A percentile compares a stretch with the other conserved stretches of the same genome.
These are phyloP conservation scores for Solanum virginianum DNA, from an alignment of 257 asterid species.

Conservation along the genomic window DNA sequence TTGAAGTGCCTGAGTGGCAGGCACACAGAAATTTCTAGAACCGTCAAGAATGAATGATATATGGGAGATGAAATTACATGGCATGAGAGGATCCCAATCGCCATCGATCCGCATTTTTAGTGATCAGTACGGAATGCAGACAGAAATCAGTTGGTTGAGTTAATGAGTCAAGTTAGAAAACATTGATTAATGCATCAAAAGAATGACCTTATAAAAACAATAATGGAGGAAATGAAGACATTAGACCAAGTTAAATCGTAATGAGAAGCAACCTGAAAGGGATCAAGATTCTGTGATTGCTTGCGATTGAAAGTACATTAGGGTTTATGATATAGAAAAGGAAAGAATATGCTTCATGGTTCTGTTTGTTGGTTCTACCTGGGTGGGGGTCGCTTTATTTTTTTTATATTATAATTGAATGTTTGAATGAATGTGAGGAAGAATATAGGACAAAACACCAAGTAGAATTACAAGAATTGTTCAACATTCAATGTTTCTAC, in stretches of 20 bases:
- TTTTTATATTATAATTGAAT: not conserved
- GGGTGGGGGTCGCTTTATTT: not conserved
- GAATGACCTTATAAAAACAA: not conserved
- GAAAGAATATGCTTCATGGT: conserved; percentile 36
- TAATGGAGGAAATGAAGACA: not conserved
- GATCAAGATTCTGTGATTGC: not conserved
- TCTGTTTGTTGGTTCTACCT: not conserved
- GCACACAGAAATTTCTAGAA: conserved; percentile 40
- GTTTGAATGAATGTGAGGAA: not conserved
- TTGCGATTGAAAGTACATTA: conserved; percentile 5
- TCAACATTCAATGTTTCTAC: not conserved
- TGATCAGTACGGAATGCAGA: not conserved
- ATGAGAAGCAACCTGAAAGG: not conserved
- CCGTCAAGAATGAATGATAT: conserved; percentile 38
- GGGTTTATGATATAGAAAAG: conserved; percentile 13
- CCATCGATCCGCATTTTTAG: conserved; percentile 38
- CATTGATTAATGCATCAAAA: conserved; percentile 1
- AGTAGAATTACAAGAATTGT: not conserved
- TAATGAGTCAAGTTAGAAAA: not conserved
- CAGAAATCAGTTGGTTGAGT: not conserved
- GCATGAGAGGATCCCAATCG: conserved; percentile 51
- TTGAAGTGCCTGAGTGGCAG: conserved; percentile 58
- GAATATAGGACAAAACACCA: not conserved
- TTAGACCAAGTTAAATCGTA: not conserved
- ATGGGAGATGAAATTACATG: conserved; percentile 40